A percentile compares a stretch with the other conserved stretches of the same genome.
Conservation (phyloP, 2,329 filamentous ascomycete species). For the Sporothrix inflata region DNA sequence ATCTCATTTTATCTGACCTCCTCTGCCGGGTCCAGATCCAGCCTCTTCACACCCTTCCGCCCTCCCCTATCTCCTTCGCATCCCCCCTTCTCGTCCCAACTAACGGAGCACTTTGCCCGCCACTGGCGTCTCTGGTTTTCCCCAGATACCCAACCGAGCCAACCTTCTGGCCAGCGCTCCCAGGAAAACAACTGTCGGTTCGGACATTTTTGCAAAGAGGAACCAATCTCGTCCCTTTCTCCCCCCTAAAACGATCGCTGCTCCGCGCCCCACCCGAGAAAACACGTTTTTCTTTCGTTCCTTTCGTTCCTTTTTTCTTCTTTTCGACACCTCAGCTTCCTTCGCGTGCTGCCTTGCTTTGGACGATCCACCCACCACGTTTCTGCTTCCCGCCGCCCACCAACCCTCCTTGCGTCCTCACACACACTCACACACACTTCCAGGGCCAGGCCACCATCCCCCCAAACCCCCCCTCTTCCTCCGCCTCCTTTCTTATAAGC, state of each 20-base stretch:
- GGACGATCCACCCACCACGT: conserved; percentile 30
- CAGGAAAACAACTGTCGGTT: conserved; percentile 8
- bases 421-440: background rate
- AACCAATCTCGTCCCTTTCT: conserved; percentile 14
- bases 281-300: conserved; percentile 26
- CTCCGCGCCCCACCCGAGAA: conserved; percentile 24
- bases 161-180: background rate
- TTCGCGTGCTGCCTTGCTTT: conserved; percentile 27
- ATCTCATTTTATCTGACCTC: conserved; percentile 1
- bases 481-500: conserved; percentile 13
- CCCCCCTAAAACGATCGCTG: conserved; percentile 27
- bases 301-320: conserved; percentile 1
- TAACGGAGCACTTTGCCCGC: conserved; percentile 5
- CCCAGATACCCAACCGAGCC: background rate
- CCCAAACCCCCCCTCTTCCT: background rate
- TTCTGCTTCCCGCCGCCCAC: conserved; percentile 26
- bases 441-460: no score
- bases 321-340: conserved; percentile 19
- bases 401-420: conserved; percentile 6
- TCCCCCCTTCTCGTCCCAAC: background rate
- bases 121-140: background rate
- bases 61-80: background rate
- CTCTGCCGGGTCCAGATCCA: background rate
- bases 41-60: background rate
- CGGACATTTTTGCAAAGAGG: conserved; percentile 24